These are phyloP conservation scores for Gossypium arboreum DNA, from an alignment of 345 rosid species.

Conservation along the genomic window DNA sequence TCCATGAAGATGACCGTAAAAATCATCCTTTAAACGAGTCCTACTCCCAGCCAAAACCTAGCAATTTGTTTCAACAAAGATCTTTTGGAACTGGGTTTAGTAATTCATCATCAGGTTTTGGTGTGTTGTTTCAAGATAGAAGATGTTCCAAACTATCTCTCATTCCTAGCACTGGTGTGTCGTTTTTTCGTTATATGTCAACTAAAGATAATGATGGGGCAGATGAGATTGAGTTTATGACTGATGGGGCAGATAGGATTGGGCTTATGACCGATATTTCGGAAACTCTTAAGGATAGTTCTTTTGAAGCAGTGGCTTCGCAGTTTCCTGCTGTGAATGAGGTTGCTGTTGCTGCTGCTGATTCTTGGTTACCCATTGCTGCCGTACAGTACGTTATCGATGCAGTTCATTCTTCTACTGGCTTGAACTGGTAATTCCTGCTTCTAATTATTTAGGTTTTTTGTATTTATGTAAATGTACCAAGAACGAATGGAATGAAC, in stretches of 20 bases:
- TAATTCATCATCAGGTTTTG: slow-evolving; percentile 20
- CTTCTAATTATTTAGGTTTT: not conserved
- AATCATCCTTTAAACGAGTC: slow-evolving; percentile 23
- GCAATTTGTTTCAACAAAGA: slow-evolving; percentile 35
- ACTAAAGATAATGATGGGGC: slow-evolving; percentile 39
- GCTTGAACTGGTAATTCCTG: slow-evolving; percentile 50
- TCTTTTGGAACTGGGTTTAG: slow-evolving; percentile 24
- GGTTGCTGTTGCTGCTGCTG: slow-evolving; percentile 73
- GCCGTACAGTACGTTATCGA: slow-evolving; percentile 66
- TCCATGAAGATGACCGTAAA: slow-evolving; percentile 35
- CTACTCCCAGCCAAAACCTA: slow-evolving; percentile 27
- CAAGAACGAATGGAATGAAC: not conserved
- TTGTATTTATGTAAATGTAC: not conserved
- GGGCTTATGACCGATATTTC: slow-evolving; percentile 46
- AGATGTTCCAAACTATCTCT: slow-evolving; percentile 28
- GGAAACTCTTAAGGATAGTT: slow-evolving; percentile 40
- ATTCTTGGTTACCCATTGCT: slow-evolving; percentile 57
- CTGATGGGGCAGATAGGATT: slow-evolving; percentile 43
- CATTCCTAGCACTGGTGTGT: slow-evolving; percentile 31
- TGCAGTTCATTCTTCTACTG: slow-evolving; percentile 56
- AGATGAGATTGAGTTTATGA: slow-evolving; percentile 41
- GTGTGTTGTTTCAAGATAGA: slow-evolving; percentile 20
- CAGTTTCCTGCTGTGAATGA: slow-evolving; percentile 57
- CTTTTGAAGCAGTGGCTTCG: slow-evolving; percentile 44
- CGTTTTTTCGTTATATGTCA: slow-evolving; percentile 54